Evolutionary conservation across 139 green algal genomes (phyloP), one percentile per base, ranked within the genome.

Genomic region (Chlamydomonas sp.): DNA sequence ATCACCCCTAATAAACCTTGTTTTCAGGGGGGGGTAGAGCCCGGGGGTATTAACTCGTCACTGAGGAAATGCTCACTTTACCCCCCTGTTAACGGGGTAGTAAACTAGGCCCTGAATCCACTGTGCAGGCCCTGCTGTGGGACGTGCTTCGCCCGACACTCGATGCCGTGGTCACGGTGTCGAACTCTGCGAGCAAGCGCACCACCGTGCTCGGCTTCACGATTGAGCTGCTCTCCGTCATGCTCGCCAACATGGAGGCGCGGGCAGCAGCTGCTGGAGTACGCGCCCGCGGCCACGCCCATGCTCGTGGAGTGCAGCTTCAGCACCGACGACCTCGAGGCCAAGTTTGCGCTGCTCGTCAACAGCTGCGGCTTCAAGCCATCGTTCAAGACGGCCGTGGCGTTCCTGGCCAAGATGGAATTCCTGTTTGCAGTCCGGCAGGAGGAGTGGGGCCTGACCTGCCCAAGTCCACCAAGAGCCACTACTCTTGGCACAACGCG

Each of bases 401-500:
- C 13, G 16, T 54, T 26, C 43, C 43, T 54, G 13, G 43, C 13
- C 43, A 54, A 54, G 43, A 54, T 54, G 43, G 43, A 54, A 13
- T 54, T 54, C 43, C n/a, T n/a, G n/a, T n/a, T 54, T 54, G 43
- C 43, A 54, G 16, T 20, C 13, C 43, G 13, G 13, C 20, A 54
- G 43, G 43, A 54, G 43, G 43, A 54, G 16, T 54, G 43, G 16
- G 43, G 43, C n/a, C n/a, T n/a, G n/a, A n/a, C n/a, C n/a, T n/a
- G n/a, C n/a, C n/a, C n/a, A n/a, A n/a, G n/a, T 74, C 58, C 30
- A 68, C 69, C 69, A 74, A 69, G 30, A 74, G 24, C 69, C 69
- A 74, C 58, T 73, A 73, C 72, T 77, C 75, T 59, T 74, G 64
- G 58, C 75, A 81, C 70, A 77, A 71, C 20, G 72, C 68, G 65